Evolutionary conservation across 2,329 filamentous ascomycete species (phyloP).

Genomic region (Cryoendolithus antarcticus): DNA sequence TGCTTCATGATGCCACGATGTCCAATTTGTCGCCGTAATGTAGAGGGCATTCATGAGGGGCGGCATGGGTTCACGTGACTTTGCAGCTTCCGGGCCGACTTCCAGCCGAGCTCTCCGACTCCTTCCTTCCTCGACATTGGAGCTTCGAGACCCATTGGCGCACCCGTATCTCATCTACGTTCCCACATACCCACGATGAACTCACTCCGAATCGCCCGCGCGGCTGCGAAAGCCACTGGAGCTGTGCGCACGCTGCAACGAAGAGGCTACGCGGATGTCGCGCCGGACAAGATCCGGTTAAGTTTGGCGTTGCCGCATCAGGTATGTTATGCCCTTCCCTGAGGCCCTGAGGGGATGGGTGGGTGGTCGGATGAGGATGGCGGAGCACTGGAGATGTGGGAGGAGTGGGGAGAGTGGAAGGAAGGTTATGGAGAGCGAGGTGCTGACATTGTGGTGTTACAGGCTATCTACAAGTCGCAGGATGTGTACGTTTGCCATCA

Average conservation of each 20-base stretch:
- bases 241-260: constrained; percentile 57
- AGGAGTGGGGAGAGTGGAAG: background rate
- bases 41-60: too few relatives aligned
- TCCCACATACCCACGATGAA: constrained; percentile 54
- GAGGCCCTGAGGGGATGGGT: background rate
- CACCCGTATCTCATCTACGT: constrained; percentile 2
- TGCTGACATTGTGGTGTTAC: constrained; percentile 14
- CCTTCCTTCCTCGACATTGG: too few relatives aligned
- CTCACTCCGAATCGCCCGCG: constrained; percentile 82
- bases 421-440: background rate
- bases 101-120: too few relatives aligned
- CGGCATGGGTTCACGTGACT: too few relatives aligned
- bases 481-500: constrained; percentile 48
- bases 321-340: constrained; percentile 48
- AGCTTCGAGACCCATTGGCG: background rate
- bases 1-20: too few relatives aligned
- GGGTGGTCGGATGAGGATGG: background rate
- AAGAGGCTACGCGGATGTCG: constrained; percentile 65
- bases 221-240: constrained; percentile 68
- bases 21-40: too few relatives aligned
- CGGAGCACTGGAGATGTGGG: background rate
- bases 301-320: constrained; percentile 95
- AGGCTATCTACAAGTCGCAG: constrained; percentile 59
- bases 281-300: constrained; percentile 69
- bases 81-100: too few relatives aligned